Conservation (phyloP, 179 eudicot genomes). For the Sideroxylon spinosum region DNA sequence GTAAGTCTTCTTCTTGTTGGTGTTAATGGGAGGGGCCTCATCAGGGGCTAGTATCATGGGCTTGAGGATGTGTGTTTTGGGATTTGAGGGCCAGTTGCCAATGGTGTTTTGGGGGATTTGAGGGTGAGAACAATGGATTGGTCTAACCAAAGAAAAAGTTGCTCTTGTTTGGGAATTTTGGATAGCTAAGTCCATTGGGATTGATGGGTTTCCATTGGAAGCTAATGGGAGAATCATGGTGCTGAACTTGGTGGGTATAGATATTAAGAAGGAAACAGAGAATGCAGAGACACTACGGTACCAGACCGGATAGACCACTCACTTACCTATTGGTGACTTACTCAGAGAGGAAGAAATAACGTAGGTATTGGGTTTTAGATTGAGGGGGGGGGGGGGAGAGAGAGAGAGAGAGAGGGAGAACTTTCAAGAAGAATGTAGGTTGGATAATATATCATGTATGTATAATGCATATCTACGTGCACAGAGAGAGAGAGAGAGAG, state of each 20-base stretch:
- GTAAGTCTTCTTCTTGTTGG: not conserved
- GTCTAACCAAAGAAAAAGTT: slow-evolving; percentile 13
- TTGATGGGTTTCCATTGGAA: slow-evolving; percentile 26
- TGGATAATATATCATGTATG: not conserved
- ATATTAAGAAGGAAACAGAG: not conserved
- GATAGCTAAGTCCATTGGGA: slow-evolving; percentile 1
- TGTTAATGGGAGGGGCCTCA: slow-evolving; percentile 14
- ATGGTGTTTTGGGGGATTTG: slow-evolving; percentile 26
- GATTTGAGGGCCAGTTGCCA: slow-evolving; percentile 18
- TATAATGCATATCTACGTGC: not conserved
- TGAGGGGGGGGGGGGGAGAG: too few species aligned
- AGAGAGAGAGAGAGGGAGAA: too few species aligned
- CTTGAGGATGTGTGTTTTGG: slow-evolving; percentile 19
- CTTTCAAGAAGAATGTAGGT: too few species aligned
- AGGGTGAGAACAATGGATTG: slow-evolving; percentile 28
- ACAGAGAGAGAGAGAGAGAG: too few species aligned
- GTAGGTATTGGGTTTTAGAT: too few species aligned
- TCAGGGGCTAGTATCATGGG: slow-evolving; percentile 2
- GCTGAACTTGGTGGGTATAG: not conserved
- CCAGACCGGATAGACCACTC: too few species aligned
- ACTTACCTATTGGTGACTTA: not conserved
- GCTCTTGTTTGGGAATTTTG: not conserved
- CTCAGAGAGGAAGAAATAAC: not conserved
- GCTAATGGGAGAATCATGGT: slow-evolving; percentile 28
- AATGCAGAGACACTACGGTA: not conserved